phyloP scores from a whole-genome alignment of 192 early-diverging fungal species.

The Mortierella hygrophila region DNA sequence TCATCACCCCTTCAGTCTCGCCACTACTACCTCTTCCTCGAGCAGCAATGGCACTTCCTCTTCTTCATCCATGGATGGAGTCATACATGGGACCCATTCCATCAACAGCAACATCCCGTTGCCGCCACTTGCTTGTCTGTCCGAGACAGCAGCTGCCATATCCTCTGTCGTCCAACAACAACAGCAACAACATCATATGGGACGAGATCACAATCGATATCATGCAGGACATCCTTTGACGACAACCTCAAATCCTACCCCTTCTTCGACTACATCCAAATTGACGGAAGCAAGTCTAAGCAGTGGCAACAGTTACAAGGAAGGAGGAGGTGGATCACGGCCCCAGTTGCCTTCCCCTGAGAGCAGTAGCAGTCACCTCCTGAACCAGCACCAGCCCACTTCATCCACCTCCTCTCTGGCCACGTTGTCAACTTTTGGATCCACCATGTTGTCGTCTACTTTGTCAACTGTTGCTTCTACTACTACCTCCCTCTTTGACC shows the following conservation, averaged over 20 bases:
- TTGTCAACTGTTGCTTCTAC: neutral
- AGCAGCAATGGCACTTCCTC: neutral
- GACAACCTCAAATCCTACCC: neutral
- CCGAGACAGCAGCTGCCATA: conserved; percentile 5
- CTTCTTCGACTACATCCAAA: neutral
- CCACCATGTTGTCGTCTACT: neutral
- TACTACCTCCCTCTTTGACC: neutral
- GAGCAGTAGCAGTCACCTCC: neutral
- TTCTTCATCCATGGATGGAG: neutral
- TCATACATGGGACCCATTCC: neutral
- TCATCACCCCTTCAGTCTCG: conserved; percentile 12
- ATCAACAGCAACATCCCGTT: neutral
- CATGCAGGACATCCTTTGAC: neutral
- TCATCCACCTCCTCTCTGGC: neutral
- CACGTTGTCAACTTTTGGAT: conserved; percentile 6
- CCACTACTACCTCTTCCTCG: neutral
- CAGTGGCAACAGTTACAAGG: neutral
- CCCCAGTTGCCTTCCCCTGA: conserved; percentile 1
- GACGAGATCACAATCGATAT: neutral
- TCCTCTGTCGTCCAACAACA: neutral
- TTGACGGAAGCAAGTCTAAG: neutral
- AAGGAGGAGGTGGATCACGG: neutral
- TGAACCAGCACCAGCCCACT: neutral
- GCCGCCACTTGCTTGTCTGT: conserved; percentile 3
- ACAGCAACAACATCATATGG: neutral